Evolutionary conservation across 2,329 filamentous ascomycete genomes (phyloP), one percentile per base, ranked within the genome.

Genomic region (Calonectria honghensis): DNA sequence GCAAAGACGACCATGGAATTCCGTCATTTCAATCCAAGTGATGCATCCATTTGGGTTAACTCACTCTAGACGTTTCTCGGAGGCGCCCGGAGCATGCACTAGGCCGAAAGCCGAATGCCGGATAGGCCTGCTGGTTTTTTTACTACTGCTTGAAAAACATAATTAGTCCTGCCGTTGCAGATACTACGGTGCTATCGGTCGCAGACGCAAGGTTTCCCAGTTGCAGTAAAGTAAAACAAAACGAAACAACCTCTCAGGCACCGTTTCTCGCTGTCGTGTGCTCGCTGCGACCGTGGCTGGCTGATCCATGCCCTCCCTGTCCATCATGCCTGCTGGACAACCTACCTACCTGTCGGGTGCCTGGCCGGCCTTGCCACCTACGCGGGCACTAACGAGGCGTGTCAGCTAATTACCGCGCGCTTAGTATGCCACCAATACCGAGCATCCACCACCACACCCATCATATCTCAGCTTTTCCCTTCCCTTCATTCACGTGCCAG

Each of bases 321-420:
- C 18, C 41, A 11, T 50, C 39, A 48, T 65, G 61, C 61, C 61
- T 48, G 61, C 57, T 63, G 57, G n/a, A 41, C 20, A 63, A 29
- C 37, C 57, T 65, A 65, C 27, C 29, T 65, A 27, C 39, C 41
- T 63, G 57, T 41, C 57, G 35, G 57, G 68, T 63, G 68, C 51
- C 41, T 61, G 57, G 45, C n/a, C 37, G 61, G 61, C 61, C 61
- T 50, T 32, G 39, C 39, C 61, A 35, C 61, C 29, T 18, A 63
- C 57, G 20, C 27, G 41, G 61, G 61, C 61, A 65, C 61, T 65
- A 65, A 27, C 57, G 41, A 65, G 41, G 39, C 54, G 41, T 64
- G 57, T 52, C 52, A 70, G 69, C 67, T 63, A 63, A 63, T 63
- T 73, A 51, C 72, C 72, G 72, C 72, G 72, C 72, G 72, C 72